Evolutionary conservation across 257 asterid genomes (phyloP).

Genomic region (Lantana camara): DNA sequence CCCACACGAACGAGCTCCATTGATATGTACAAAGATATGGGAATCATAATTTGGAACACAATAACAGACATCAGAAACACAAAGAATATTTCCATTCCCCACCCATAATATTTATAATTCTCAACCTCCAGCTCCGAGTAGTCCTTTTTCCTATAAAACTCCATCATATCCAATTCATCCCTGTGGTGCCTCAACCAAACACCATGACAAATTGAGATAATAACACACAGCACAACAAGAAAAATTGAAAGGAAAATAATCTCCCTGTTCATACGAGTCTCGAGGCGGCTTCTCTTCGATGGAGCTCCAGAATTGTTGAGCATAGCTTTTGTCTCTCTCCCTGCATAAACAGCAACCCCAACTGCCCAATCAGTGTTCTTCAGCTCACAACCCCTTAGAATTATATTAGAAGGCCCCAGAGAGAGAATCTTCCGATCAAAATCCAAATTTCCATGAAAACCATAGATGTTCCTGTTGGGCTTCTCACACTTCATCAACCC

Average conservation of each 20-base stretch:
- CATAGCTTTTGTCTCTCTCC: conserved; percentile 82
- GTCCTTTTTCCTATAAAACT: conserved; percentile 61
- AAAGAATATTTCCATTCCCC: conserved; percentile 69
- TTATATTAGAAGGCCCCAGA: conserved; percentile 77
- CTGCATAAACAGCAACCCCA: conserved; percentile 76
- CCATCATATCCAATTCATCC: conserved; percentile 61
- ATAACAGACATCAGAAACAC: conserved; percentile 77
- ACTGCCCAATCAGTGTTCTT: conserved; percentile 75
- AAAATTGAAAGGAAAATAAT: conserved; percentile 64
- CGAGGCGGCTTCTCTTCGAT: conserved; percentile 71
- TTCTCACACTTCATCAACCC: conserved; percentile 77
- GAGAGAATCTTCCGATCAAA: conserved; percentile 68
- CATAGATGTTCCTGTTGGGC: conserved; percentile 78
- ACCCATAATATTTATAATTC: conserved; percentile 65
- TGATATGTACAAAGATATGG: conserved; percentile 78
- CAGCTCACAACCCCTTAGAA: conserved; percentile 77
- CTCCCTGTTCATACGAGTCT: conserved; percentile 67
- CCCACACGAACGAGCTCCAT: conserved; percentile 90
- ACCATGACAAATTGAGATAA: conserved; percentile 62
- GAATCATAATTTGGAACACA: conserved; percentile 82
- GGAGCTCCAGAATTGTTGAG: conserved; percentile 83
- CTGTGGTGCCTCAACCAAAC: conserved; percentile 66
- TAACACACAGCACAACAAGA: conserved; percentile 53
- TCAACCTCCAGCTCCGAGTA: conserved; percentile 39
- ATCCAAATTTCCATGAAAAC: conserved; percentile 74